These are phyloP conservation scores for Pouteria glomerata DNA, from an alignment of 148 eudicot species.

Conservation along the genomic window DNA sequence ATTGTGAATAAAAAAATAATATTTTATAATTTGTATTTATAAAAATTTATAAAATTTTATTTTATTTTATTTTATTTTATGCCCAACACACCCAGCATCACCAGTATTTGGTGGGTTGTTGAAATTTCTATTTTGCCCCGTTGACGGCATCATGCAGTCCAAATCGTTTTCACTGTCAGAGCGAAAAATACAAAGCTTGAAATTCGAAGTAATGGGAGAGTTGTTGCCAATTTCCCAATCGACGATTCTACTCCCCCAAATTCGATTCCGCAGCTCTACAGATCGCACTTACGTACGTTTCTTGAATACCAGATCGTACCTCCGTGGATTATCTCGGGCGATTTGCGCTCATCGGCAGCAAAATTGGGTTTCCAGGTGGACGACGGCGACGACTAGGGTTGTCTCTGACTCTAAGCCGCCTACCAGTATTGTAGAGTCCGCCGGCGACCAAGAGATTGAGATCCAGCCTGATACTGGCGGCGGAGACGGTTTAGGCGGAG, in stretches of 20 bases:
- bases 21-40: too few relatives aligned
- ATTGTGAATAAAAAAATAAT: too few relatives aligned
- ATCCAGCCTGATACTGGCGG: slow-evolving; percentile 35
- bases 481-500: slow-evolving; percentile 43
- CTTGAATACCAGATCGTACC: background rate
- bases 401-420: background rate
- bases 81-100: too few relatives aligned
- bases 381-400: background rate
- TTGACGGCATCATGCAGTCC: too few relatives aligned
- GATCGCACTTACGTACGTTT: background rate
- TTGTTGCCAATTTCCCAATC: background rate
- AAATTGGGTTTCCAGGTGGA: background rate
- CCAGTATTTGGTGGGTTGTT: too few relatives aligned
- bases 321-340: background rate
- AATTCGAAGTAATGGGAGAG: background rate
- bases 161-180: too few relatives aligned
- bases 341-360: background rate
- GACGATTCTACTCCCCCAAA: background rate
- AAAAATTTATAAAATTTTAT: too few relatives aligned
- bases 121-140: too few relatives aligned
- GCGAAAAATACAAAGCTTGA: too few relatives aligned
- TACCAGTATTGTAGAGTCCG: background rate
- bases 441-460: background rate
- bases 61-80: too few relatives aligned
- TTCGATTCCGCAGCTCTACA: background rate